phyloP scores from a whole-genome alignment of 257 asterid genomes.

The Scutellaria baicalensis region DNA sequence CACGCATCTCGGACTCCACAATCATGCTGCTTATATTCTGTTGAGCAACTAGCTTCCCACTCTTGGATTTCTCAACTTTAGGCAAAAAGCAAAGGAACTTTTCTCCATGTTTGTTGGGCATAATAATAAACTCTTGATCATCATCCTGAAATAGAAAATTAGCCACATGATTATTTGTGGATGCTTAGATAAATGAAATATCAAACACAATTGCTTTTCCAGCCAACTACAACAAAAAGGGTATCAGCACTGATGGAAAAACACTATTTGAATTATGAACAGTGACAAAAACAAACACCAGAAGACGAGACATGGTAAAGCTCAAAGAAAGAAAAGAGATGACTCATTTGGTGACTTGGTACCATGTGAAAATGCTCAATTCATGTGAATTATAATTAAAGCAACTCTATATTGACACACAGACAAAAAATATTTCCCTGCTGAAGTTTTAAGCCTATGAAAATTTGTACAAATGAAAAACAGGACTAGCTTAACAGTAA shows the following conservation, averaged over 20 bases:
- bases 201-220: background rate
- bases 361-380: background rate
- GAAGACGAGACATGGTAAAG: background rate
- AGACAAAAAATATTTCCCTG: background rate
- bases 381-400: background rate
- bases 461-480: background rate
- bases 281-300: background rate
- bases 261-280: background rate
- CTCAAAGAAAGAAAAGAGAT: background rate
- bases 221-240: background rate
- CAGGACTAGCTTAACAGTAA: background rate
- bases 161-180: background rate
- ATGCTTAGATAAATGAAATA: background rate
- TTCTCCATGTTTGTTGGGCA: conserved; percentile 76
- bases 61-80: conserved; percentile 74
- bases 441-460: background rate
- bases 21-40: conserved; percentile 88
- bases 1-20: conserved; percentile 70
- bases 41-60: conserved; percentile 52
- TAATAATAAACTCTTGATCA: conserved; percentile 70
- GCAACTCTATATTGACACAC: background rate
- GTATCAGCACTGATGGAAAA: background rate
- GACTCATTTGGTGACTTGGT: background rate
- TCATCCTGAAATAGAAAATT: conserved; percentile 49
- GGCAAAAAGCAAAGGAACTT: conserved; percentile 88